phyloP scores from a whole-genome alignment of 2,329 filamentous ascomycete species.

The Penicillium sp. region DNA sequence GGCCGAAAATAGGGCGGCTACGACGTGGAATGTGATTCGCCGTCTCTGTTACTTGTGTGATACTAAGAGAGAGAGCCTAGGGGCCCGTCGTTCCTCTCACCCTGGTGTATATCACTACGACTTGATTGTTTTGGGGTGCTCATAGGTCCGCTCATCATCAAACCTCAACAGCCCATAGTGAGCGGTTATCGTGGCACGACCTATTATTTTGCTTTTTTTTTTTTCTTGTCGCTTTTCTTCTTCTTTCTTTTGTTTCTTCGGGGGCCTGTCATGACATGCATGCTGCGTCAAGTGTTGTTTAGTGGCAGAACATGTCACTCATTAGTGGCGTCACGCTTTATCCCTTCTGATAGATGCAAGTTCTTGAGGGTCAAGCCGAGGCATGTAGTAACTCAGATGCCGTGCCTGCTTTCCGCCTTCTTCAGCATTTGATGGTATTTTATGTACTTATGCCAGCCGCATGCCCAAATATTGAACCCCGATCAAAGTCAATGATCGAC shows the following conservation, averaged over 20 bases:
- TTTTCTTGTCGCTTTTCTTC: not conserved
- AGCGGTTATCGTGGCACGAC: not conserved
- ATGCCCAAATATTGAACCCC: not conserved
- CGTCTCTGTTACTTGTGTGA: conserved; percentile 1
- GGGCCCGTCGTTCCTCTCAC: not conserved
- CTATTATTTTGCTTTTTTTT: not conserved
- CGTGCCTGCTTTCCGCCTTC: not conserved
- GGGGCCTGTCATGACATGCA: not conserved
- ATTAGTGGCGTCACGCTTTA: not conserved
- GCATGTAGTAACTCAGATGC: not conserved
- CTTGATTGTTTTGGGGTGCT: not conserved
- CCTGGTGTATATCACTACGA: not conserved
- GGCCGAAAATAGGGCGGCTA: conserved; percentile 11
- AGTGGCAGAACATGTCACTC: not conserved
- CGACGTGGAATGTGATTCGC: conserved; percentile 20
- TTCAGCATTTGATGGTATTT: not conserved
- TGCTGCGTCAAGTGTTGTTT: not conserved
- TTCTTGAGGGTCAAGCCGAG: not conserved
- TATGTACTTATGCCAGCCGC: not conserved
- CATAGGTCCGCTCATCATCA: not conserved
- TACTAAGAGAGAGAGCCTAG: conserved; percentile 8
- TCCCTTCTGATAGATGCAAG: not conserved
- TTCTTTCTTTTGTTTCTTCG: not conserved
- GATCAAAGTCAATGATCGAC: not conserved
- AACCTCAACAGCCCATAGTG: not conserved